Percentiles rank a stretch among this genome's conserved stretches.
Evolutionary conservation across 768 basidiomycete genomes (phyloP).

Genomic region (Brasilioporus rufonigricans): DNA sequence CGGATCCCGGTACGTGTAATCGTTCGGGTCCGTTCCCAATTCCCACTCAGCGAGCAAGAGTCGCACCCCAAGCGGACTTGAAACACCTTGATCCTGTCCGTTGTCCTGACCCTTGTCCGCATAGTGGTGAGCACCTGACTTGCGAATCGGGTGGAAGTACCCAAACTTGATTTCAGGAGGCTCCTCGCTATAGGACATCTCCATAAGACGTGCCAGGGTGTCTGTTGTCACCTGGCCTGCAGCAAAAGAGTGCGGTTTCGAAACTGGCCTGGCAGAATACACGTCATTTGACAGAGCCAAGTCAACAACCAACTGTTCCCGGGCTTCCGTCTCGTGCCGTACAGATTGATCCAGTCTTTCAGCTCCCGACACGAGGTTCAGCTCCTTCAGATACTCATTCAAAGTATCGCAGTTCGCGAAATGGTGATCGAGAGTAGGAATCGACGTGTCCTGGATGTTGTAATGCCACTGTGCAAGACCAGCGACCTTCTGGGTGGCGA

Average conservation of each 20-base stretch:
- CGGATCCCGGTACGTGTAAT: conserved; percentile 54
- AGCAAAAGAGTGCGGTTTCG: conserved; percentile 15
- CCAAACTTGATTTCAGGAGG: conserved; percentile 61
- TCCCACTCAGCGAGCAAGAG: conserved; percentile 71
- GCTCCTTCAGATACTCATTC: conserved; percentile 39
- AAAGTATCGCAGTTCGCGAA: conserved; percentile 34
- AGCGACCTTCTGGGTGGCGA: conserved; percentile 39
- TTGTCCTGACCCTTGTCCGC: conserved; percentile 21
- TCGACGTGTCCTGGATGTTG: conserved; percentile 46
- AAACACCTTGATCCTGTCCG: conserved; percentile 21
- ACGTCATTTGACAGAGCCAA: conserved; percentile 57
- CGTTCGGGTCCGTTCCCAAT: conserved; percentile 47
- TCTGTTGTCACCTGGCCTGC: conserved; percentile 8
- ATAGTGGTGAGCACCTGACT: conserved; percentile 27
- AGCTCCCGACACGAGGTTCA: conserved; percentile 41
- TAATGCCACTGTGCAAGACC: conserved; percentile 52
- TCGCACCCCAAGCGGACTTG: conserved; percentile 52
- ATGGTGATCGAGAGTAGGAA: conserved; percentile 39
- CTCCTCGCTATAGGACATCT: conserved; percentile 51
- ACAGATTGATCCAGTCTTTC: conserved; percentile 40
- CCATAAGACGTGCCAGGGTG: conserved; percentile 23
- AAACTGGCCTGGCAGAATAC: conserved; percentile 47
- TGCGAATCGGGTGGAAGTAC: conserved; percentile 53
- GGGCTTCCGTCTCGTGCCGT: conserved; percentile 50
- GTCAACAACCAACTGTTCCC: conserved; percentile 63